Base-by-base conservation (phyloP, 768 basidiomycete species). In the Trametes elegans region DNA sequence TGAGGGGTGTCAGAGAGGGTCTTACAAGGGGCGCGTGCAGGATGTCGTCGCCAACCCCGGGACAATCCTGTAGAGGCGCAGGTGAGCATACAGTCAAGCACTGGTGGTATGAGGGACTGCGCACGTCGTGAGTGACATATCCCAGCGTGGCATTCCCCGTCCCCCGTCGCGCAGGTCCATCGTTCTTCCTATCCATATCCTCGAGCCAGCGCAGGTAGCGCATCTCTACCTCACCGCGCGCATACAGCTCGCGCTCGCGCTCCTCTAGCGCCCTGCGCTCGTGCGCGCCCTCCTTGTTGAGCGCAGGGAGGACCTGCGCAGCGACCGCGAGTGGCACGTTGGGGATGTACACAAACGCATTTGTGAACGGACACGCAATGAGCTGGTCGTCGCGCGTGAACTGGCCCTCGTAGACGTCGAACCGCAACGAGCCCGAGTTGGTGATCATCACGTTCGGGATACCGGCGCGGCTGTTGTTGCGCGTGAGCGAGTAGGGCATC, bases 381-480 rank as follows among this genome's bases (percentile, higher is more conserved):
- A 92, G 77, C 61, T 90, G 85, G 67, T 93, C 90, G 66, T 92
- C 88, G 67, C 83, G 83, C 27, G 85, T 87, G 71, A 93, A 93
- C 2, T 81, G 63, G 1, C 90, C 90, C 1, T 76, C 61, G 64
- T 82, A 84, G 46, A 91, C 68, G 61, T 87, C 79, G 70, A 83
- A 90, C 45, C 88, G 82, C 62, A 83, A 74, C 10, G 76, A 80
- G 10, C 80, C 86, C 2, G 85, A 79, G 69, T 87, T 84, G 48
- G 75, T 71, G 53, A 90, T 80, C 66, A 87, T 79, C 60, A 89
- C 72, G 59, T 78, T 83, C 29, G 87, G 83, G 43, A 80, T 78
- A 2, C 66, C 67, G 5, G 79, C 76, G 23, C 87, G 81, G 2
- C 81, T 73, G 68, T 88, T 88, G 73, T 88, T 85, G 64, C 82